Percentiles rank a stretch among this genome's conserved stretches.
Evolutionary conservation across 1,284 basidiomycete species (phyloP).

Genomic region (Mycena sp.): DNA sequence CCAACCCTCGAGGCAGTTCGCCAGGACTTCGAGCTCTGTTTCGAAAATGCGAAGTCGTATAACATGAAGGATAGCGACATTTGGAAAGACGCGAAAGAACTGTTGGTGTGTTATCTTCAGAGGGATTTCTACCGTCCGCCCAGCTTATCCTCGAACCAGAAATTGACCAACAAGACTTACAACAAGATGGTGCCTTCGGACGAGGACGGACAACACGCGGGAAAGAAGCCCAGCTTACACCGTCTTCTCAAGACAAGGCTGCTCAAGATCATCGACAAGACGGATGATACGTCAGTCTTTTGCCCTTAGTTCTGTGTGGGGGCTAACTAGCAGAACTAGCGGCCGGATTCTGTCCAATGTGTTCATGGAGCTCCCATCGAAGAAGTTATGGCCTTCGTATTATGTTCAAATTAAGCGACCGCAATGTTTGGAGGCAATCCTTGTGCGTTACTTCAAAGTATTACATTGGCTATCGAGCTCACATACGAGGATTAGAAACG

Average conservation of each 20-base stretch:
- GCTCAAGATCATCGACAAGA: constrained; percentile 75
- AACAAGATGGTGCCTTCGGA: constrained; percentile 61
- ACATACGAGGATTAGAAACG: constrained; percentile 61
- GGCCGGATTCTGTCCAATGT: constrained; percentile 77
- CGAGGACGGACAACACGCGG: constrained; percentile 52
- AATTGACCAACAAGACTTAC: constrained; percentile 73
- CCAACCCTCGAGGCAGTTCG: constrained; percentile 75
- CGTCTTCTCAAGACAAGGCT: constrained; percentile 71
- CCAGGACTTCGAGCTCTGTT: constrained; percentile 87
- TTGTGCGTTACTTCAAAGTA: constrained; percentile 64
- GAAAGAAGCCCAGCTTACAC: constrained; percentile 68
- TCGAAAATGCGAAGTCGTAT: constrained; percentile 90
- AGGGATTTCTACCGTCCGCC: not conserved
- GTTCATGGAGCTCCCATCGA: constrained; percentile 88
- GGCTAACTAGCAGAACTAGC: constrained; percentile 43
- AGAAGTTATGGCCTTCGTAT: constrained; percentile 84
- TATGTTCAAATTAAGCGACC: constrained; percentile 88
- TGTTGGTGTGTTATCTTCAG: constrained; percentile 50
- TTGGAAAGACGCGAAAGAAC: constrained; percentile 82
- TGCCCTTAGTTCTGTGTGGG: not conserved
- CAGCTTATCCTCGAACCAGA: constrained; percentile 51
- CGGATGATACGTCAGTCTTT: constrained; percentile 65
- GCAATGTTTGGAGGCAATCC: constrained; percentile 83
- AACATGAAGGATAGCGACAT: constrained; percentile 90
- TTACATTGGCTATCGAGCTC: not conserved